These are phyloP conservation scores for Sanghuangporus sanghuang DNA, from an alignment of 1,284 basidiomycete species.

Conservation along the genomic window DNA sequence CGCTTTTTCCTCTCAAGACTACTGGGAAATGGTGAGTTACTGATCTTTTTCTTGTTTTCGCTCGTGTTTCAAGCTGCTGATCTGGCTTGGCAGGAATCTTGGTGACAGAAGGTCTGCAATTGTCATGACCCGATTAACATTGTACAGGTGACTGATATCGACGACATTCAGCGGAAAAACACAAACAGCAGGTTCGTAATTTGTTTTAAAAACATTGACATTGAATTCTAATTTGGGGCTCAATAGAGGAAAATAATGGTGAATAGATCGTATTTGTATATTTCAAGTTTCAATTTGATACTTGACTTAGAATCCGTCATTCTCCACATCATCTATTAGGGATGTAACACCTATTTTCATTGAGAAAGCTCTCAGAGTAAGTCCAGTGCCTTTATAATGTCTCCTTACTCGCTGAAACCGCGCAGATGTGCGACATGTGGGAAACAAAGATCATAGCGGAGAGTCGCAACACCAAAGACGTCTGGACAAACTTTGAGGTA, in stretches of 20 bases:
- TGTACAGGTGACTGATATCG: not conserved
- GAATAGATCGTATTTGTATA: not conserved
- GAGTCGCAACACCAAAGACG: conserved; percentile 9
- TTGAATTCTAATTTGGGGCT: not conserved
- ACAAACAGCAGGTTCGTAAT: conserved; percentile 41
- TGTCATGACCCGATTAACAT: not conserved
- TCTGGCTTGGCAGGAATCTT: conserved; percentile 31
- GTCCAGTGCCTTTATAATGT: not conserved
- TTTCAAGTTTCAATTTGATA: not conserved
- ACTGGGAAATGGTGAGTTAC: conserved; percentile 39
- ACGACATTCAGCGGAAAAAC: conserved; percentile 29
- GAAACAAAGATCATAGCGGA: conserved; percentile 25
- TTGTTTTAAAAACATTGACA: conserved; percentile 31
- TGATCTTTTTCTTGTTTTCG: not conserved
- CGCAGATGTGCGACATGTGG: conserved; percentile 45
- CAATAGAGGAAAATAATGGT: conserved; percentile 13
- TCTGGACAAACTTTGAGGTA: conserved; percentile 36
- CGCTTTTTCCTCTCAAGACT: conserved; percentile 35
- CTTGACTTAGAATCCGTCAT: conserved; percentile 46
- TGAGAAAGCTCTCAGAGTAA: conserved; percentile 39
- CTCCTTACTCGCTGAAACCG: not conserved
- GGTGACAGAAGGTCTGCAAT: conserved; percentile 34
- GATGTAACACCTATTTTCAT: conserved; percentile 51
- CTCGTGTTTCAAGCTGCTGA: not conserved
- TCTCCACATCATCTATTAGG: conserved; percentile 49